Base-by-base conservation (phyloP, 1,139 yeast species). In the Candida neerlandica region DNA sequence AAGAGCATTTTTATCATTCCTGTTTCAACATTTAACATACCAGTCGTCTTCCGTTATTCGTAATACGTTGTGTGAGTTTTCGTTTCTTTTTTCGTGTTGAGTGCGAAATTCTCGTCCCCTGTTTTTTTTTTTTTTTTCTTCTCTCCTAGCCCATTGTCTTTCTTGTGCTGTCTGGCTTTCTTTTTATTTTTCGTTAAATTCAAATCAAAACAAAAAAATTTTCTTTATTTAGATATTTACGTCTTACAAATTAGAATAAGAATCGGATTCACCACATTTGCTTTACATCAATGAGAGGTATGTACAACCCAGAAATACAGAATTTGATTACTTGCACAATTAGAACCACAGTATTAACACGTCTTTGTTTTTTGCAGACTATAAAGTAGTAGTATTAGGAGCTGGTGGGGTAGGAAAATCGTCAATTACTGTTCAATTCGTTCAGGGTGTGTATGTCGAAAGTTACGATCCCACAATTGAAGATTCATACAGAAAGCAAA, bases 401-500 rank as follows among this genome's bases (percentile, higher is more conserved):
- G 81, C 81, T 43, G 81, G 81, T 52, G 81, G 81, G 58, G 81
- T 77, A 16, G 81, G 81, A 59, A 77, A 77, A 57, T 76, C 80
- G 23, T 75, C 80, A 23, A 76, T 77, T 41, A 77, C 81, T 19
- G 81, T 77, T 9, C 81, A 77, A 55, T 77, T 77, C 53, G 81
- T 76, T 4, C 80, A 76, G 58, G 81, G 81, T 9, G 80, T 76
- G 7, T 77, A 77, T 55, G 80, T 77, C 23, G 81, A 77, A 58
- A 74, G 79, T 58, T 77, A 77, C 57, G 81, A 77, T 55, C 78
- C 78, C 43, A 76, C 81, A 39, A 76, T 76, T 53, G 81, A 77
- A 60, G 80, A 94, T 66, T 89, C 97, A 1, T 94, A 94, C 69
- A 78, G 97, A 52, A 94, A 92, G 61, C 96, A 90, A 59, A 85